These are phyloP conservation scores for Yamadazyma endophytica DNA, from an alignment of 805 yeast genomes.

Conservation along the genomic window DNA sequence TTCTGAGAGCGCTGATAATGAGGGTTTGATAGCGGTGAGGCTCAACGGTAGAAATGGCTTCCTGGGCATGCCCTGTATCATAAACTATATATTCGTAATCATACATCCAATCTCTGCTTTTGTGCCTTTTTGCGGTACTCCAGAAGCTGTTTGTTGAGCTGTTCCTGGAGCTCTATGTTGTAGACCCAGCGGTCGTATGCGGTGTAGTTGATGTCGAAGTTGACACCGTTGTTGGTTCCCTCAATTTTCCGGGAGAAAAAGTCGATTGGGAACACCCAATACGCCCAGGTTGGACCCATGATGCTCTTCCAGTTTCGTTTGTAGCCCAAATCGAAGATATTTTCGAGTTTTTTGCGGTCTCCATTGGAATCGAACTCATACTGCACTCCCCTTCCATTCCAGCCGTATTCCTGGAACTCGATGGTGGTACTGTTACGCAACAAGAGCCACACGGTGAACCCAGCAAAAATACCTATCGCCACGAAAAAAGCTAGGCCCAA, in stretches of 20 bases:
- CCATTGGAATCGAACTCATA: constrained; percentile 37
- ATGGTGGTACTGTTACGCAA: constrained; percentile 72
- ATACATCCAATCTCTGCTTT: no score
- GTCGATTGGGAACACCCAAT: constrained; percentile 68
- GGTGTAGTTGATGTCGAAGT: constrained; percentile 44
- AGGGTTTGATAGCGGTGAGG: not conserved
- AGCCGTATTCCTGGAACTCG: constrained; percentile 60
- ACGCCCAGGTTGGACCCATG: constrained; percentile 64
- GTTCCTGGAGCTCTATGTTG: constrained; percentile 43
- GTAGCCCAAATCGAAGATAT: constrained; percentile 73
- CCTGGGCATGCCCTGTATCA: no score
- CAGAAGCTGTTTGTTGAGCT: constrained; percentile 38
- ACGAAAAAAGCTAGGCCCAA: constrained; percentile 53
- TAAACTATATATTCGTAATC: no score
- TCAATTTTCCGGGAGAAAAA: constrained; percentile 17
- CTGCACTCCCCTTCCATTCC: constrained; percentile 28
- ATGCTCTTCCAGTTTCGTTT: constrained; percentile 58
- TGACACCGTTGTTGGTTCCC: constrained; percentile 42
- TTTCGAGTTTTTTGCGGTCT: constrained; percentile 46
- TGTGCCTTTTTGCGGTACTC: constrained; percentile 21
- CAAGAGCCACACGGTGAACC: constrained; percentile 57
- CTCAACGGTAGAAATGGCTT: no score
- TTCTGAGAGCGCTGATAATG: not conserved
- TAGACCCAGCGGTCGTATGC: constrained; percentile 36
- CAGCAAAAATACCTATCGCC: constrained; percentile 43